Base-by-base conservation (phyloP, 257 asterid genomes). In the Ocimum tenuiflorum region DNA sequence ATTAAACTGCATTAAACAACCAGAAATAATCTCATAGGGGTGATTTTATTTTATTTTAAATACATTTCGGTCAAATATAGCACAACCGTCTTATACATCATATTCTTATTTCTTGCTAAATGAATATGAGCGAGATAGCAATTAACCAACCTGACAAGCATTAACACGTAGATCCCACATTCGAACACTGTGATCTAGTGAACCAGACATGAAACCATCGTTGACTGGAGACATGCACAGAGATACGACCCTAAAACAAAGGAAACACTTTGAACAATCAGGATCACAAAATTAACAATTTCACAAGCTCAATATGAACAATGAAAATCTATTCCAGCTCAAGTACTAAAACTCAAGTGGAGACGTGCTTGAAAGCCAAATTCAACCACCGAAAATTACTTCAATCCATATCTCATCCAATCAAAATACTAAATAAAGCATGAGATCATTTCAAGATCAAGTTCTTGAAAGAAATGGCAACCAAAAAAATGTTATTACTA, bases 151-250 rank as follows among this genome's bases (percentile, higher is more conserved):
- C 99, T 94, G 99, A 60, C 99, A 94, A 15, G 89, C 85, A 76
- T 94, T 89, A 63, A 94, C 99, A 3, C 97, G 95, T 59, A 94
- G 91, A 78, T 94, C 99, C 97, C 97, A 94, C 75, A 90, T 86
- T 45, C 95, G 82, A 48, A 86, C 95, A 78, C 79, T 87, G 76
- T 90, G 99, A 71, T 94, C 97, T 71, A 94, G 87, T 78, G 99
- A 94, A 67, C 97, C 97, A 33, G 99, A 89, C 99, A 94, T 88
- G 84, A 94, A 94, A 75, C 91, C 73, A 65, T 92, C 99, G 29
- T 94, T 86, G 63, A 90, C 79, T 0, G 99, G 97, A 75, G 95
- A 92, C 97, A 92, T 92, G 86, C 97, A 87, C 70, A 92, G 78
- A 23, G 97, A 92, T 68, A 86, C 95, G 69, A 94, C 91, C 91